These are phyloP conservation scores for Candida corydali DNA, from an alignment of 805 yeast genomes.

Conservation along the genomic window DNA sequence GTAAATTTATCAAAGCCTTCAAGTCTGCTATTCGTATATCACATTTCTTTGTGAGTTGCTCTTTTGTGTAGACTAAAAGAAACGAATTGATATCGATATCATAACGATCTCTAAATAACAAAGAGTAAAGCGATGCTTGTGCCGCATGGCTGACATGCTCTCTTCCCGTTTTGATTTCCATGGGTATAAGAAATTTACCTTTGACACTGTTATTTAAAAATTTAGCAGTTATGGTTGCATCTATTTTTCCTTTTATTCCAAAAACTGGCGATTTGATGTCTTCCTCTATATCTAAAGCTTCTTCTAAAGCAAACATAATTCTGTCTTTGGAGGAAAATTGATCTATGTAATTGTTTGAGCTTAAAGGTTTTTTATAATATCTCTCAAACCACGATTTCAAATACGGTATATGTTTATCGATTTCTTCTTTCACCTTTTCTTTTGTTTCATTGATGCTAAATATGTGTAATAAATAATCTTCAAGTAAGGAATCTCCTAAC, in stretches of 20 bases:
- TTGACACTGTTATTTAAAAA: conserved; percentile 21
- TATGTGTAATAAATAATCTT: conserved; percentile 45
- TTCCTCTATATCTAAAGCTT: conserved; percentile 82
- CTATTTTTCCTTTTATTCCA: conserved; percentile 87
- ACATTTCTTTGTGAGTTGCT: conserved; percentile 50
- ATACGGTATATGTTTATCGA: conserved; percentile 47
- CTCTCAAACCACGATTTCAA: conserved; percentile 50
- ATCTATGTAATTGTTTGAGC: conserved; percentile 17
- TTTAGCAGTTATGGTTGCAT: conserved; percentile 72
- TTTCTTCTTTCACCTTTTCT: conserved; percentile 39
- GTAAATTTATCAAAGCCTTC: conserved; percentile 60
- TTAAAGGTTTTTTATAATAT: conserved; percentile 29
- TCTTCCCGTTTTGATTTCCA: conserved; percentile 88
- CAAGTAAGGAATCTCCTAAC: conserved; percentile 36
- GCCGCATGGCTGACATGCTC: conserved; percentile 71
- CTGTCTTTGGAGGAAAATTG: conserved; percentile 24
- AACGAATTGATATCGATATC: conserved; percentile 61
- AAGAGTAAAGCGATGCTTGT: conserved; percentile 78
- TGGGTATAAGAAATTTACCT: conserved; percentile 60
- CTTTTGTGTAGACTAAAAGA: conserved; percentile 70
- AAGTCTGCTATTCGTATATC: conserved; percentile 54
- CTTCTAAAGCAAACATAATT: conserved; percentile 49
- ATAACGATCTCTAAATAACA: conserved; percentile 77
- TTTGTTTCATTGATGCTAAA: conserved; percentile 48
- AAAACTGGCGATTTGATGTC: conserved; percentile 86